These are phyloP conservation scores for Claviceps pusilla DNA, from an alignment of 2,329 filamentous ascomycete genomes.

Conservation along the genomic window DNA sequence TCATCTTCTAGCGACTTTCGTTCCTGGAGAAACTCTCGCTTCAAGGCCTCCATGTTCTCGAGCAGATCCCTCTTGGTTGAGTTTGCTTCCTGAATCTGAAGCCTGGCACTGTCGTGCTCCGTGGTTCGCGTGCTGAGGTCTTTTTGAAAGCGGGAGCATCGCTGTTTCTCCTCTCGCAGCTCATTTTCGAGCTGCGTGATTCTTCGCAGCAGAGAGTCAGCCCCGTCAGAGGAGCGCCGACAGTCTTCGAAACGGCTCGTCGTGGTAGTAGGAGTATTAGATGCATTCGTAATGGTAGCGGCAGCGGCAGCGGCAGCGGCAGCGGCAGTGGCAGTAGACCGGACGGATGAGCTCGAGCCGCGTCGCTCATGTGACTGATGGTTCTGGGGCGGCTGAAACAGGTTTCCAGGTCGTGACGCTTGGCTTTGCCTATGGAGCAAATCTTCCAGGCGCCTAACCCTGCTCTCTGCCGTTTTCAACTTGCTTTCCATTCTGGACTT, in stretches of 20 bases:
- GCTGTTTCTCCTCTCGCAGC: slow-evolving; percentile 57
- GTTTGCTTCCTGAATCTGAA: slow-evolving; percentile 68
- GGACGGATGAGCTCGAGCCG: slow-evolving; percentile 34
- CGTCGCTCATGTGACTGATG: slow-evolving; percentile 33
- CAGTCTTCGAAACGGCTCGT: slow-evolving; percentile 24
- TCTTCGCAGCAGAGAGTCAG: slow-evolving; percentile 31
- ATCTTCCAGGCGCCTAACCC: slow-evolving; percentile 82
- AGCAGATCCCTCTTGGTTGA: slow-evolving; percentile 89
- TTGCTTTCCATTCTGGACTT: slow-evolving; percentile 61
- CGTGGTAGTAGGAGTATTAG: neutral
- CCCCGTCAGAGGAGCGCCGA: slow-evolving; percentile 30
- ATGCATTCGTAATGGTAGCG: neutral
- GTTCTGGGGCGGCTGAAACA: slow-evolving; percentile 34
- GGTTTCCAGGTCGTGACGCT: slow-evolving; percentile 36
- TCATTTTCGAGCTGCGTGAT: slow-evolving; percentile 61
- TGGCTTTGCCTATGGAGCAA: slow-evolving; percentile 71
- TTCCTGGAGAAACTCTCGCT: slow-evolving; percentile 76
- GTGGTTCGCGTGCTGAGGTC: slow-evolving; percentile 46
- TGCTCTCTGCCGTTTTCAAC: slow-evolving; percentile 70
- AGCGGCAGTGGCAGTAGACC: slow-evolving; percentile 16
- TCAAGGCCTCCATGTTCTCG: slow-evolving; percentile 83
- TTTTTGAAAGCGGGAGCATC: slow-evolving; percentile 49
- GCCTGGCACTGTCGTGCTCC: slow-evolving; percentile 46
- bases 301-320: too few relatives aligned
- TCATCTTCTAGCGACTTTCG: slow-evolving; percentile 71